Conservation (phyloP, 2,329 filamentous ascomycete genomes). For the Fusarium albosuccineum region DNA sequence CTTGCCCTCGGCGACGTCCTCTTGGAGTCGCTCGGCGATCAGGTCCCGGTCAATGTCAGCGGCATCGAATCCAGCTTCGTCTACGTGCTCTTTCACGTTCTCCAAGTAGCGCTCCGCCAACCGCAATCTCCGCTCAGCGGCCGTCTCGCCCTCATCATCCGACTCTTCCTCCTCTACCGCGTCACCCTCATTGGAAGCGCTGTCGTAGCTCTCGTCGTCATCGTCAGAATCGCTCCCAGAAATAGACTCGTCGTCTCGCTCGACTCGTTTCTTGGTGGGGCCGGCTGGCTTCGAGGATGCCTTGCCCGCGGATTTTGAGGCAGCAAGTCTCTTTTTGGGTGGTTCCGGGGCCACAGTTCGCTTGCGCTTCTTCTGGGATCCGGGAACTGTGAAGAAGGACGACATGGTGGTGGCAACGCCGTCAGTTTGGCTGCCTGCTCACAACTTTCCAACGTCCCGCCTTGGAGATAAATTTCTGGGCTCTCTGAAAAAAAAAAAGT, state of each 20-base stretch:
- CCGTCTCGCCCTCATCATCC: conserved; percentile 87
- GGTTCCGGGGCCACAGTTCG: conserved; percentile 67
- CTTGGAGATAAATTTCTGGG: conserved; percentile 48
- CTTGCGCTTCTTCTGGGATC: conserved; percentile 92
- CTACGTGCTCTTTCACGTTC: conserved; percentile 86
- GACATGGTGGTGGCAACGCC: conserved; percentile 72
- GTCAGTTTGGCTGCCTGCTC: conserved; percentile 44
- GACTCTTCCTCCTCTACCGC: conserved; percentile 63
- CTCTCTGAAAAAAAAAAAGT: conserved; percentile 57
- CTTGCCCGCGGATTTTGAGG: conserved; percentile 59
- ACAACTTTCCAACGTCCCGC: conserved; percentile 46
- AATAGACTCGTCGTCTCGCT: conserved; percentile 78
- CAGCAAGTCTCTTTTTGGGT: conserved; percentile 71
- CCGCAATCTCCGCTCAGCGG: conserved; percentile 85
- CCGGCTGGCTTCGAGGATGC: conserved; percentile 55
- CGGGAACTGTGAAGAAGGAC: conserved; percentile 93
- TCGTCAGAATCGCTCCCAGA: conserved; percentile 85
- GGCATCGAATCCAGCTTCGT: conserved; percentile 89
- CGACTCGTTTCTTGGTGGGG: conserved; percentile 60
- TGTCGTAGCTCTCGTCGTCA: conserved; percentile 65
- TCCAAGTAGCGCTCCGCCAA: conserved; percentile 94
- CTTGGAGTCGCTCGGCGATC: conserved; percentile 89
- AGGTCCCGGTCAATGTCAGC: conserved; percentile 93
- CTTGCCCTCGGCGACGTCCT: conserved; percentile 93
- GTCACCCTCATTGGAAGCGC: conserved; percentile 59